phyloP scores from a whole-genome alignment of 495 filamentous ascomycete species.

The Xylaria nigripes region DNA sequence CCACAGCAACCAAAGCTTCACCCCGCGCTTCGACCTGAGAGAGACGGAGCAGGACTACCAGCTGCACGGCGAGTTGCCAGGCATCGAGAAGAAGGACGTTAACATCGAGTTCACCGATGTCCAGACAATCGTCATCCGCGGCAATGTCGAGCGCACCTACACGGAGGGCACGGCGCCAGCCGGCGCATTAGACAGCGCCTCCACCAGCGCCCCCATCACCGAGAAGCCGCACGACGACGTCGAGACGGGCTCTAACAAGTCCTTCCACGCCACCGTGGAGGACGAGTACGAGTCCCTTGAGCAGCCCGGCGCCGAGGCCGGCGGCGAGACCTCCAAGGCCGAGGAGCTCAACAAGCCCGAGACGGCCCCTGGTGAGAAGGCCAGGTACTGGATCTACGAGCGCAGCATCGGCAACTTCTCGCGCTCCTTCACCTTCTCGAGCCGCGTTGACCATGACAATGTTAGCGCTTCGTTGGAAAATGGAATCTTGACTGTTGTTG shows the following conservation, averaged over 20 bases:
- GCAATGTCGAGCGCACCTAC: conserved; percentile 54
- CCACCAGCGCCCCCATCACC: conserved; percentile 25
- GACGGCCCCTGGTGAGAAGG: conserved; percentile 28
- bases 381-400: conserved; percentile 72
- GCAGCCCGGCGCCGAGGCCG: conserved; percentile 6
- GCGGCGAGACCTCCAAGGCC: conserved; percentile 21
- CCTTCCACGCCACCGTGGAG: conserved; percentile 53
- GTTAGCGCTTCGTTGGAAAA: conserved; percentile 71
- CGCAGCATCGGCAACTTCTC: conserved; percentile 73
- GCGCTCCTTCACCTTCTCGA: conserved; percentile 69
- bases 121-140: conserved; percentile 66
- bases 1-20: conserved; percentile 40
- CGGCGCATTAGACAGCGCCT: conserved; percentile 23
- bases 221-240: conserved; percentile 56
- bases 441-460: conserved; percentile 62
- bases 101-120: conserved; percentile 78
- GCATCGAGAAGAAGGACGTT: conserved; percentile 68
- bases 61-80: conserved; percentile 83
- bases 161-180: conserved; percentile 35
- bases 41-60: conserved; percentile 62
- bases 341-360: conserved; percentile 20
- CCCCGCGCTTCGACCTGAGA: conserved; percentile 72
- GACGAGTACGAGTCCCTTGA: conserved; percentile 34
- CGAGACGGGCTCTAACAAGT: conserved; percentile 20
- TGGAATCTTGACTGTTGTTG: conserved; percentile 60